Evolutionary conservation across 2,329 filamentous ascomycete genomes (phyloP).

Genomic region (Didymella pinodella): DNA sequence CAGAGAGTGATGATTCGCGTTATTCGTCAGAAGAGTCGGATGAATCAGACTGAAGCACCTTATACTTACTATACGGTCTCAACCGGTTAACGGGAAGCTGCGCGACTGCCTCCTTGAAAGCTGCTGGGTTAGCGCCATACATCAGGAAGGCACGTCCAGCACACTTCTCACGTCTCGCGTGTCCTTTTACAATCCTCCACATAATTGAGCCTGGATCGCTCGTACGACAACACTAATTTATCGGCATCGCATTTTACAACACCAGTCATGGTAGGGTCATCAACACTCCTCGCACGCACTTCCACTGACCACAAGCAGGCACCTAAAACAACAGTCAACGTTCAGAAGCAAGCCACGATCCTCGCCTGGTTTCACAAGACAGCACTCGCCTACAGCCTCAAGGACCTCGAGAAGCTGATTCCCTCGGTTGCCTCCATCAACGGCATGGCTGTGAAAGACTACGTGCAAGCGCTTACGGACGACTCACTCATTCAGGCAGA

Average conservation of each 20-base stretch:
- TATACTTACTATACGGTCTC: background rate
- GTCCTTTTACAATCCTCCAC: background rate
- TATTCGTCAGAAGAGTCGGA: constrained; percentile 24
- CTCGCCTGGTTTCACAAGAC: constrained; percentile 67
- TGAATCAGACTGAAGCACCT: background rate
- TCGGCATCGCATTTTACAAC: background rate
- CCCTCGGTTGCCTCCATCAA: constrained; percentile 69
- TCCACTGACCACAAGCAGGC: constrained; percentile 45
- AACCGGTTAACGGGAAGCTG: background rate
- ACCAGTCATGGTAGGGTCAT: constrained; percentile 21
- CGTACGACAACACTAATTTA: background rate
- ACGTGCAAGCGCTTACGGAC: constrained; percentile 67
- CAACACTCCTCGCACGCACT: background rate
- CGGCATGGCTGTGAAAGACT: constrained; percentile 73
- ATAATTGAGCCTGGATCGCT: background rate
- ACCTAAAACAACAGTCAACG: constrained; percentile 65
- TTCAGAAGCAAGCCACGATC: constrained; percentile 66
- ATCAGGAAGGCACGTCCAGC: constrained; percentile 25
- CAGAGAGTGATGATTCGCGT: constrained; percentile 19
- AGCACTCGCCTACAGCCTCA: constrained; percentile 69
- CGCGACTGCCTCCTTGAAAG: constrained; percentile 22
- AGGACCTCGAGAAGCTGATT: constrained; percentile 71
- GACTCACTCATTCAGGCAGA: constrained; percentile 70
- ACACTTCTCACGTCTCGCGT: background rate
- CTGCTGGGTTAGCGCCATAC: constrained; percentile 16